Evolutionary conservation across 768 basidiomycete species (phyloP), one percentile per base, ranked within the genome.

Genomic region (Xerocomus potaroensis): DNA sequence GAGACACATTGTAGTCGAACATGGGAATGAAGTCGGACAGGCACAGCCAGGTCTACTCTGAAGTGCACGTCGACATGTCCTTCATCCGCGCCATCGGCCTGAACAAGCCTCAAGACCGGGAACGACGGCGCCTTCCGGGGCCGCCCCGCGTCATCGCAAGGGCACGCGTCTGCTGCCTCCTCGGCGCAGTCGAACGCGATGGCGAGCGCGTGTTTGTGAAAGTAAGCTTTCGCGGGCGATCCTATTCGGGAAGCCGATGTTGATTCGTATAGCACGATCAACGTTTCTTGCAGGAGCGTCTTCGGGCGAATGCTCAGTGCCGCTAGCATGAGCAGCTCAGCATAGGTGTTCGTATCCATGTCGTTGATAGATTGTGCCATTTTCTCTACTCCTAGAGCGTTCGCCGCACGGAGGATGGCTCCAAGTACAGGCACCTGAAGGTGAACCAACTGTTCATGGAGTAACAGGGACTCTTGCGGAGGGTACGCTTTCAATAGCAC

Each of bases 141-240:
- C 41, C 70, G 67, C 3, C 83, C 83, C 12, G 72, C 66, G n/a
- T 82, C 80, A 49, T 82, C 76, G 45, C 82, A 84, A 8, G 82
- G 82, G 58, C 81, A 85, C 53, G 76, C 73, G 48, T 83, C 80
- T 1, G 75, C 75, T 5, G 82, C 83, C 54, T 84, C 83, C 53
- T 85, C 81, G 2, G 79, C 80, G 11, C 79, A 72, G 49, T 84
- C 83, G 47, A 81, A 82, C 1, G 73, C 74, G 23, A 84, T 70
- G 6, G 73, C 76, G 1, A 84, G 69, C 0, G 77, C 75, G 27
- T 80, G 73, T 42, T 77, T 78, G 53, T 77, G 76, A 1, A 72
- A 74, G 55, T 84, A 80, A n/a, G 60, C 57, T 1, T 57, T 59
- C 12, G 61, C 55, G 4, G 60, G 46, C 4, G 62, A 51, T 44